phyloP scores from a whole-genome alignment of 768 basidiomycete genomes.

The Tephrocybe rancida region DNA sequence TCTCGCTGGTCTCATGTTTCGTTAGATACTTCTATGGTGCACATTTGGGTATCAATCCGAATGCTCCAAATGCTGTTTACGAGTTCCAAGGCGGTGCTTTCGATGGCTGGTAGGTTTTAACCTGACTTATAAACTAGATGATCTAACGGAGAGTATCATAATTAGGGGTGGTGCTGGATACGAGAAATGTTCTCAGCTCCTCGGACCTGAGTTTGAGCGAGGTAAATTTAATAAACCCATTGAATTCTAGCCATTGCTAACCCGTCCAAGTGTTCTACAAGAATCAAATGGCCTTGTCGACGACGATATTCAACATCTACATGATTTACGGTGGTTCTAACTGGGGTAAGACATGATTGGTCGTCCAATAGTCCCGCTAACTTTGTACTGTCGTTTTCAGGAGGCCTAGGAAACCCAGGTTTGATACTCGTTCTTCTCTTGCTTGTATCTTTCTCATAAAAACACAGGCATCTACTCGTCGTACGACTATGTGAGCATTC shows the following conservation, averaged over 20 bases:
- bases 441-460: neutral
- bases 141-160: neutral
- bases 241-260: neutral
- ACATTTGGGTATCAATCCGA: conserved; percentile 37
- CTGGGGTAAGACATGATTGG: conserved; percentile 36
- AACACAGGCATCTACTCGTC: conserved; percentile 43
- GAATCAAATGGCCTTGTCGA: conserved; percentile 47
- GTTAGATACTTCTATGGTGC: conserved; percentile 40
- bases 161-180: conserved; percentile 43
- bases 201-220: conserved; percentile 47
- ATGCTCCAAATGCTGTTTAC: conserved; percentile 41
- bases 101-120: conserved; percentile 42
- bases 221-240: no score
- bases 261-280: conserved; percentile 46
- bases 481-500: conserved; percentile 41
- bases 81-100: conserved; percentile 56
- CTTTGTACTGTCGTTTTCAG: conserved; percentile 11
- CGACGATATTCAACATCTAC: conserved; percentile 50
- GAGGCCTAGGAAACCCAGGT: conserved; percentile 40
- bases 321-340: conserved; percentile 57
- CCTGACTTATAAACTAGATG: neutral
- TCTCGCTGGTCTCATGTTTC: neutral
- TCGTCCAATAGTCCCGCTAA: neutral
- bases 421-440: neutral
- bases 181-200: conserved; percentile 31